Evolutionary conservation across 805 yeast genomes (phyloP), one percentile per base, ranked within the genome.

Genomic region (Sugiyamaella floridensis): DNA sequence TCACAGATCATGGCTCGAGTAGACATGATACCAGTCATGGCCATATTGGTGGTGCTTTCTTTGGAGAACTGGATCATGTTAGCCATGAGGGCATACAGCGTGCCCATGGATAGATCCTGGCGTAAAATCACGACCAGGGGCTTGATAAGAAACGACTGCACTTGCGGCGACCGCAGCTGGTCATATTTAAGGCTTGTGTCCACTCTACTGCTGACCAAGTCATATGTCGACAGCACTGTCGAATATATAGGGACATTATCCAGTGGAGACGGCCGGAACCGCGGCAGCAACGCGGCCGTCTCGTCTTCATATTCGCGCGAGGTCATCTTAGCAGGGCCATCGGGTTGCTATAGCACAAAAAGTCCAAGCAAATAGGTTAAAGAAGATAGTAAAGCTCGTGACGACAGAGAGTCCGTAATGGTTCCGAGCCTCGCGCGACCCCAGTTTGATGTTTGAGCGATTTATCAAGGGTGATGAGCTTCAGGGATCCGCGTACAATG

Each of bases 1-100:
- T 79, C 83, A 59, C 83, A 79, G 3, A 78, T 68, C 52, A 67
- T 72, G 34, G 82, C 74, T 50, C 80, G 72, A 2, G 83, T 77
- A 5, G 59, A 50, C 65, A 68, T 58, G 7, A 69, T 59, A 40
- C 71, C 67, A 12, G 67, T 60, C 53, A 56, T 56, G 14, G 67
- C 65, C 4, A 72, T 70, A 40, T 64, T 62, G 8, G 59, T 50
- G 7, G 61, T 54, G 40, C 63, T 55, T 40, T 70, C 74, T 48
- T 65, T 65, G 48, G 60, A 61, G 52, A 76, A 69, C 50, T 69
- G 74, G 40, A 61, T 60, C 50, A 73, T 66, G 43, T 66, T 64
- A 12, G 71, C 72, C 48, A 67, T 60, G 43, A 71, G 65, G 32
- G 78, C 72, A 48, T 73, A 64, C 18, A 75, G 66, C 4, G 76